phyloP scores from a whole-genome alignment of 2,329 filamentous ascomycete species.

The Verruconis gallopava region DNA sequence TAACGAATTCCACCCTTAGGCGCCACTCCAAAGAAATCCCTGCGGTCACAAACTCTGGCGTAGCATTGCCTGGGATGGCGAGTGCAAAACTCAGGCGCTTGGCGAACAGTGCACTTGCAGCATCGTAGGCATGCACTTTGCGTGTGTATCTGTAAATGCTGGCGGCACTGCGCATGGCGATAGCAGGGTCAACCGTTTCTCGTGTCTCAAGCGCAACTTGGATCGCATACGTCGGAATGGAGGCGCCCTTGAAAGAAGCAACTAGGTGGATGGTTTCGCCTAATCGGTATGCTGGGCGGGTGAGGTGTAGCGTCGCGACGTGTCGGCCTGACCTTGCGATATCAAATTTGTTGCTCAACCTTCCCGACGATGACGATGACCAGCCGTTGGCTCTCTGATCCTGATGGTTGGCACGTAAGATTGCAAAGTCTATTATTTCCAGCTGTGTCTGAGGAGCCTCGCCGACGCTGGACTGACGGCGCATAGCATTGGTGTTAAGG shows the following conservation, averaged over 20 bases:
- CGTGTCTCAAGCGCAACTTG: constrained; percentile 74
- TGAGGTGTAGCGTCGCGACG: constrained; percentile 83
- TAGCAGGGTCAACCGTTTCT: constrained; percentile 65
- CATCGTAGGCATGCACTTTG: constrained; percentile 62
- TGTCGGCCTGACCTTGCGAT: constrained; percentile 83
- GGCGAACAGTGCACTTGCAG: constrained; percentile 73
- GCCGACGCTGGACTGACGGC: constrained; percentile 37
- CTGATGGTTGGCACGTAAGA: constrained; percentile 58
- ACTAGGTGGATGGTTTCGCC: constrained; percentile 77
- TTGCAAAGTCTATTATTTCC: constrained; percentile 83
- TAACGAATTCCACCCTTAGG: constrained; percentile 83
- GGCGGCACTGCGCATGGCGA: constrained; percentile 73
- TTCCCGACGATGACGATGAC: not conserved
- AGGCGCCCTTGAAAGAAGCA: constrained; percentile 59
- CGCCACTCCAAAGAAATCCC: constrained; percentile 83
- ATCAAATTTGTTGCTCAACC: constrained; percentile 55
- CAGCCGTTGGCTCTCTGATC: not conserved
- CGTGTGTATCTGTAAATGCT: constrained; percentile 80
- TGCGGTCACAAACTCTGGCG: constrained; percentile 84
- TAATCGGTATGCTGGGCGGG: constrained; percentile 75
- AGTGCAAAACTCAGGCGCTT: constrained; percentile 68
- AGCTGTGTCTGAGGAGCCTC: constrained; percentile 53
- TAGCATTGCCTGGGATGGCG: constrained; percentile 69
- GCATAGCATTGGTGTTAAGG: not conserved
- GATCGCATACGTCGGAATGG: constrained; percentile 75